Base-by-base conservation (phyloP, 139 green algal genomes). In the Haematococcus sp. region DNA sequence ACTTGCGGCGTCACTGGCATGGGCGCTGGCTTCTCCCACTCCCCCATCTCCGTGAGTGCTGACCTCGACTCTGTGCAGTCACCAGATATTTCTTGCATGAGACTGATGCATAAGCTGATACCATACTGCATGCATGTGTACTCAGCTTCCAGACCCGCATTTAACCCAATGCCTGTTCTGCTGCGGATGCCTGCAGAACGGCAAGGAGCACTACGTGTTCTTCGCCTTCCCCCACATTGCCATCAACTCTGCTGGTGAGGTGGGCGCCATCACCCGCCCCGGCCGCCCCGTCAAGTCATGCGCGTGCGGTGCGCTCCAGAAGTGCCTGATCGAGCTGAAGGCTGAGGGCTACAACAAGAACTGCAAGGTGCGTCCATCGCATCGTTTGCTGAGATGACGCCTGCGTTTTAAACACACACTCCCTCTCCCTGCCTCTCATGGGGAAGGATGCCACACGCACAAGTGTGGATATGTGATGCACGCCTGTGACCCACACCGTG, bases 141-240 rank as follows among this genome's bases (percentile, higher is more conserved):
- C 7, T 11, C 40, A 49, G 40, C 7, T 19, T 11, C n/a, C n/a
- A n/a, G n/a, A n/a, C n/a, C n/a, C n/a, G n/a, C n/a, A n/a, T n/a
- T n/a, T n/a, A n/a, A n/a, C n/a, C n/a, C n/a, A n/a, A n/a, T n/a
- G n/a, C n/a, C n/a, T n/a, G n/a, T 33, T 63, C 54, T 30, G 23
- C 54, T 13, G 23, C 54, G n/a, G n/a, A n/a, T 28, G 4, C 40
- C 65, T 25, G n/a, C 65, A 71, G 65, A 59, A 70, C 27, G 90
- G 90, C 43, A 58, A 71, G 67, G 72, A 77, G 72, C 61, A 55
- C 35, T 77, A 77, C 30, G 72, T 77, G 25, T 97, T 97, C 86
- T 95, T 97, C 60, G 90, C 89, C 72, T 95, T 96, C 82, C 93
- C 93, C 23, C 93, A 97, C 86, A 94, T 97, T 74, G 88, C 84